Conservation (phyloP, 306 rosid genomes). For the Phaseolus lunatus region DNA sequence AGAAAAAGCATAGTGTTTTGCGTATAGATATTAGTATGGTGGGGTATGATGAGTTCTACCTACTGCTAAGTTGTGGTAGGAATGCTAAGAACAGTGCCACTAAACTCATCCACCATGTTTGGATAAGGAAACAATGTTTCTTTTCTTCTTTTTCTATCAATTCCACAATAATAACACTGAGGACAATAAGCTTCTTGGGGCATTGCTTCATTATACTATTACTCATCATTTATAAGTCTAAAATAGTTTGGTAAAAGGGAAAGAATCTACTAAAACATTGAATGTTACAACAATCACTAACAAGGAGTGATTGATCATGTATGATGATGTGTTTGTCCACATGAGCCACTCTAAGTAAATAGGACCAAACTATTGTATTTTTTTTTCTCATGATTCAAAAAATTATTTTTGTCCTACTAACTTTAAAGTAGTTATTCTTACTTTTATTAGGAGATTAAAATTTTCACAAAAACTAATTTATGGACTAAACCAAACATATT, state of each 20-base stretch:
- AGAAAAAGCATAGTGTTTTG: slow-evolving; percentile 37
- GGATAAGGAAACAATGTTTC: slow-evolving; percentile 32
- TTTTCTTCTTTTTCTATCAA: slow-evolving; percentile 38
- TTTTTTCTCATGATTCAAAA: too few species aligned
- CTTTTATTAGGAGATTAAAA: too few species aligned
- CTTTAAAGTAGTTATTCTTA: too few species aligned
- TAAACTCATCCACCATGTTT: slow-evolving; percentile 45
- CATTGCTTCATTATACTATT: not conserved
- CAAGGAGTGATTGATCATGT: not conserved
- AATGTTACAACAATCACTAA: not conserved
- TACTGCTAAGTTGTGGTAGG: slow-evolving; percentile 44
- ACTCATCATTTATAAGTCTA: not conserved
- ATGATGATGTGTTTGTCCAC: too few species aligned
- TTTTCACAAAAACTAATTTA: too few species aligned
- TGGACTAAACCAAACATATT: too few species aligned
- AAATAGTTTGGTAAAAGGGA: not conserved
- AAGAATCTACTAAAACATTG: slow-evolving; percentile 6
- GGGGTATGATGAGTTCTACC: slow-evolving; percentile 45
- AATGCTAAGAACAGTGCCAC: slow-evolving; percentile 32
- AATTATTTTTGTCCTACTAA: too few species aligned
- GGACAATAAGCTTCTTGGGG: slow-evolving; percentile 20
- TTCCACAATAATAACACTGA: slow-evolving; percentile 36
- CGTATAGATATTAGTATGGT: slow-evolving; percentile 36
- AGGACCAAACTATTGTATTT: too few species aligned
- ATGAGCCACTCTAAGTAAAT: not conserved